Evolutionary conservation across 2,329 filamentous ascomycete genomes (phyloP).

Genomic region (Penicillium sp.): DNA sequence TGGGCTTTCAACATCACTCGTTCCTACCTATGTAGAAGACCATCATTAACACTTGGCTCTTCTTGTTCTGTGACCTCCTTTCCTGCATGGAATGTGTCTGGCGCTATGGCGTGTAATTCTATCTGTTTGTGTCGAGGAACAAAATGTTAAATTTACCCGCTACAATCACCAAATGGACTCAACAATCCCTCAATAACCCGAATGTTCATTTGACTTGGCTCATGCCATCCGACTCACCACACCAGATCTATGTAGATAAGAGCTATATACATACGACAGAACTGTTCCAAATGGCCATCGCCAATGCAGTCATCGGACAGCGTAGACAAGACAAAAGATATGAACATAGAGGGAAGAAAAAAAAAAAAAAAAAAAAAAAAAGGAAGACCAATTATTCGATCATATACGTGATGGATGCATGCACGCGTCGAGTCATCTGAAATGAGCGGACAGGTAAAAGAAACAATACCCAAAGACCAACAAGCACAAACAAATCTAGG

Average conservation of each 20-base stretch:
- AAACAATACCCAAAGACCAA: conserved; percentile 3
- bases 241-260: conserved; percentile 1
- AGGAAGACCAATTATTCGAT: background rate
- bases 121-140: too few relatives aligned
- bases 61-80: background rate
- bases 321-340: background rate
- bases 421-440: background rate
- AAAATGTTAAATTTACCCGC: background rate
- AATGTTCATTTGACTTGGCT: background rate
- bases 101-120: too few relatives aligned
- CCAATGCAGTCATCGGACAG: background rate
- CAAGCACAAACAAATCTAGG: conserved; percentile 16
- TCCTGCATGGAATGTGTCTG: background rate
- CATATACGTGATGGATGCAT: background rate
- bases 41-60: background rate
- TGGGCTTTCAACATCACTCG: background rate
- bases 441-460: conserved; percentile 20
- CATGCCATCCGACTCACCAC: background rate
- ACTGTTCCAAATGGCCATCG: background rate
- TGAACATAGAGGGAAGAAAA: background rate
- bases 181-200: background rate
- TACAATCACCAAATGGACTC: background rate
- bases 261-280: background rate
- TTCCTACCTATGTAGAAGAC: background rate
- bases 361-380: conserved; percentile 1